Evolutionary conservation across 2,329 filamentous ascomycete genomes (phyloP), one percentile per base, ranked within the genome.

Genomic region (Trichoderma arundinaceum): DNA sequence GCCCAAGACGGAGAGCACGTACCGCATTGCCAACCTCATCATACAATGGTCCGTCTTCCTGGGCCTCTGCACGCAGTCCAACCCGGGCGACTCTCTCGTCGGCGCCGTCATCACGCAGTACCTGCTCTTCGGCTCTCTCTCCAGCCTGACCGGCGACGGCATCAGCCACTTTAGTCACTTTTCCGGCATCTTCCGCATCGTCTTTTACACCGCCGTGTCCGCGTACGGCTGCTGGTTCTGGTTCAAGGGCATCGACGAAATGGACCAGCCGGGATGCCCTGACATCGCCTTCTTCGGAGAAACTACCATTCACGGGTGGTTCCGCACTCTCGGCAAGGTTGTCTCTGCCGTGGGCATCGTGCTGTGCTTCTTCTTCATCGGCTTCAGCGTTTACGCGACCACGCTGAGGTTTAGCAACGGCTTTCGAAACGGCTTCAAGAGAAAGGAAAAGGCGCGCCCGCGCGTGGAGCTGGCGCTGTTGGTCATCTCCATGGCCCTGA

Each of bases 1-100:
- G 13, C 66, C 68, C 38, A 53, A 53, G 28, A 68, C 69, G 56
- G 72, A 72, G 59, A 43, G 53, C 64, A 63, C 64, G 35, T 67
- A 71, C 32, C 70, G 71, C 62, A 71, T 74, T 53, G 71, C 74
- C 66, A 74, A 75, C 49, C 71, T 73, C 65, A 72, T 75, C 66
- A 72, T 75, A 67, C 69, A 72, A 65, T 70, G 69, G 15, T 69
- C 70, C 57, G 71, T 74, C 49, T 71, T 71, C 38, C 68, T 73
- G 49, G 74, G 74, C 41, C 72, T 73, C 7, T 74, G 72, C 64
- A 71, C 59, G 43, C 65, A 71, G 58, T 71, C 72, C 33, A 38
- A 66, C 22, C 66, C 70, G 8, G 66, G 66, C 7, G 43, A 52
- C 39, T 62, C 54, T 49, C 65, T 68, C 39, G 56, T 71, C 28